Percentiles rank a stretch among this genome's conserved stretches.
phyloP scores from a whole-genome alignment of 345 rosid genomes.

The Firmiana major region DNA sequence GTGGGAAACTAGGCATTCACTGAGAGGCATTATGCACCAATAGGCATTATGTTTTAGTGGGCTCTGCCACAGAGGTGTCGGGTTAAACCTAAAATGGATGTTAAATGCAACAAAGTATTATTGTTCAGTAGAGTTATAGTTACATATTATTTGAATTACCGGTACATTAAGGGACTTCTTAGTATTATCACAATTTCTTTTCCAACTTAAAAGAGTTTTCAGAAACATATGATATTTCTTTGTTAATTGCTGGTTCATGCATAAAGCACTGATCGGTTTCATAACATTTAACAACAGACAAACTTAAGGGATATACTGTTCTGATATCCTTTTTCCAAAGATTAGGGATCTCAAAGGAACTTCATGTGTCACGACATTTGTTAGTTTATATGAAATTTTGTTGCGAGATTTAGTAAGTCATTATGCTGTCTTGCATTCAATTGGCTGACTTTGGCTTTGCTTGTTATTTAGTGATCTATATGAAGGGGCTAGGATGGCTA shows the following conservation, averaged over 20 bases:
- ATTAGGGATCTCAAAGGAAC: neutral
- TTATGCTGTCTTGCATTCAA: conserved; percentile 1
- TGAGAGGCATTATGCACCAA: neutral
- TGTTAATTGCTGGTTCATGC: neutral
- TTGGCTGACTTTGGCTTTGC: conserved; percentile 16
- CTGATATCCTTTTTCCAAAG: neutral
- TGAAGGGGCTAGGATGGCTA: conserved; percentile 85
- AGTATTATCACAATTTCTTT: neutral
- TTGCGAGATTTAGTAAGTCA: neutral
- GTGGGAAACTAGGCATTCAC: neutral
- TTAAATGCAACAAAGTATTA: neutral
- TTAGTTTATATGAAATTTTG: neutral
- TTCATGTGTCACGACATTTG: neutral
- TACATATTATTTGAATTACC: neutral
- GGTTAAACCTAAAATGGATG: neutral
- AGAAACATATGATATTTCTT: neutral
- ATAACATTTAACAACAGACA: neutral
- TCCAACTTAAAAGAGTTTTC: neutral
- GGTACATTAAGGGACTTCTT: neutral
- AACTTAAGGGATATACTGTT: neutral
- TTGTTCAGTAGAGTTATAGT: neutral
- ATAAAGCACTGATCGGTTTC: neutral
- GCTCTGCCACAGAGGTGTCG: neutral
- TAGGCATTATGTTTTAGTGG: neutral
- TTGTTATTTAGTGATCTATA: conserved; percentile 64